Conservation (phyloP, 1,284 basidiomycete genomes). For the Earliella scabrosa region DNA sequence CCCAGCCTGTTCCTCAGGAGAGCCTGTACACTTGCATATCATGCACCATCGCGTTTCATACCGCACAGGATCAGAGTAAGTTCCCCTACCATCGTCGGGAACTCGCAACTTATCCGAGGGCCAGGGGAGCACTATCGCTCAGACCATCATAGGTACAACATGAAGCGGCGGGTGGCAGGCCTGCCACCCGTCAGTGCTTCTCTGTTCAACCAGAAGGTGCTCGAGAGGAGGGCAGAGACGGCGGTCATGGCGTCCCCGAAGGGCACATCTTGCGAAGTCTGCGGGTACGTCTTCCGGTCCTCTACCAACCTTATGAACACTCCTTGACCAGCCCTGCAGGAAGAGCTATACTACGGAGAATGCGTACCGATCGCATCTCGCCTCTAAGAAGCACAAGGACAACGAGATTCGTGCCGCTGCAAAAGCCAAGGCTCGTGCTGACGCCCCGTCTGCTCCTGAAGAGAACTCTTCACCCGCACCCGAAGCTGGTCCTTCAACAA, state of each 20-base stretch:
- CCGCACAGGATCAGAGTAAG: conserved; percentile 86
- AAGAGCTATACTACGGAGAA: conserved; percentile 92
- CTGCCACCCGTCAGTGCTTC: conserved; percentile 85
- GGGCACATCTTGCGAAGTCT: conserved; percentile 75
- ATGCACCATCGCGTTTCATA: conserved; percentile 88
- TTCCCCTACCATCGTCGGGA: background rate
- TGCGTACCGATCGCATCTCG: conserved; percentile 86
- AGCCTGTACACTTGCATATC: conserved; percentile 89
- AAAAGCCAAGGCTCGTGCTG: conserved; percentile 22
- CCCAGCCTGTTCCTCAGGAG: conserved; percentile 8
- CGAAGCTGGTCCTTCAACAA: conserved; percentile 14
- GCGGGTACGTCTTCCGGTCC: conserved; percentile 61
- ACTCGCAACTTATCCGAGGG: background rate
- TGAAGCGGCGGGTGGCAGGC: conserved; percentile 94
- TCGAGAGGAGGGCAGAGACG: conserved; percentile 77
- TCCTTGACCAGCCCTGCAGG: conserved; percentile 45
- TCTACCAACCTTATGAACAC: background rate
- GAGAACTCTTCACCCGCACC: conserved; percentile 3
- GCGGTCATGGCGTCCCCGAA: conserved; percentile 69
- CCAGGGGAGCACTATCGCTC: conserved; percentile 86
- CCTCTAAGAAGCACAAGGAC: conserved; percentile 92
- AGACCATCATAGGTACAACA: conserved; percentile 98
- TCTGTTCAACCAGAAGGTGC: conserved; percentile 91
- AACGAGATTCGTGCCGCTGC: conserved; percentile 61
- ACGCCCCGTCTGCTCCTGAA: conserved; percentile 12